Conservation (phyloP, 495 filamentous ascomycete species). For the Antarctomyces pellizariae region DNA sequence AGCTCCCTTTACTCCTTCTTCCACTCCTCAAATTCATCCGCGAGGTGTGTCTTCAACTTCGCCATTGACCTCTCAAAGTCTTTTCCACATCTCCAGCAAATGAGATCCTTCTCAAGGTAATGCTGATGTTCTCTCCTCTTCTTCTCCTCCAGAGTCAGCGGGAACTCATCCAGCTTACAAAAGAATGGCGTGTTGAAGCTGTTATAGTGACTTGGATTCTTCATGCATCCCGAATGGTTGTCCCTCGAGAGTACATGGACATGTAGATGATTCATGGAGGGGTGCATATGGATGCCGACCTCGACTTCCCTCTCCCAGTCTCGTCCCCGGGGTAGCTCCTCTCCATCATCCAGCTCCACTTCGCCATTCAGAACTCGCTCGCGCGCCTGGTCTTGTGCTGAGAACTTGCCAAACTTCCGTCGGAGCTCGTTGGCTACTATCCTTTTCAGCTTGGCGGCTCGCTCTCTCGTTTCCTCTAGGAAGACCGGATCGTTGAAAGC, state of each 20-base stretch:
- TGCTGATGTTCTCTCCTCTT: too few species aligned
- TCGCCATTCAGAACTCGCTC: slow-evolving; percentile 32
- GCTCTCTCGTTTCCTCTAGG: slow-evolving; percentile 33
- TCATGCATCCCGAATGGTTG: slow-evolving; percentile 40
- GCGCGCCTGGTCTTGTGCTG: slow-evolving; percentile 31
- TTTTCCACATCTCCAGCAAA: slow-evolving; percentile 69
- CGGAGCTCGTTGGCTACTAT: slow-evolving; percentile 55
- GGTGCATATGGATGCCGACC: slow-evolving; percentile 61
- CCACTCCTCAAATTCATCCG: slow-evolving; percentile 63
- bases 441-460: slow-evolving; percentile 32
- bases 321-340: slow-evolving; percentile 36
- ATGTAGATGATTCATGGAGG: slow-evolving; percentile 86
- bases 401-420: slow-evolving; percentile 41
- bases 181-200: slow-evolving; percentile 81
- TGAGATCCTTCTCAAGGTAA: slow-evolving; percentile 37
- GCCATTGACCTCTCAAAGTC: slow-evolving; percentile 50
- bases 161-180: slow-evolving; percentile 57
- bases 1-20: slow-evolving; percentile 34
- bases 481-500: slow-evolving; percentile 53
- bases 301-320: slow-evolving; percentile 62
- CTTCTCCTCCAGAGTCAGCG: slow-evolving; percentile 35
- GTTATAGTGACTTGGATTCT: slow-evolving; percentile 77
- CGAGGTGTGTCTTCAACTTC: slow-evolving; percentile 57
- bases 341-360: slow-evolving; percentile 15
- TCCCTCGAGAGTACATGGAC: slow-evolving; percentile 69